Base-by-base conservation (phyloP, 2,329 filamentous ascomycete species). In the Fusarium sp. region DNA sequence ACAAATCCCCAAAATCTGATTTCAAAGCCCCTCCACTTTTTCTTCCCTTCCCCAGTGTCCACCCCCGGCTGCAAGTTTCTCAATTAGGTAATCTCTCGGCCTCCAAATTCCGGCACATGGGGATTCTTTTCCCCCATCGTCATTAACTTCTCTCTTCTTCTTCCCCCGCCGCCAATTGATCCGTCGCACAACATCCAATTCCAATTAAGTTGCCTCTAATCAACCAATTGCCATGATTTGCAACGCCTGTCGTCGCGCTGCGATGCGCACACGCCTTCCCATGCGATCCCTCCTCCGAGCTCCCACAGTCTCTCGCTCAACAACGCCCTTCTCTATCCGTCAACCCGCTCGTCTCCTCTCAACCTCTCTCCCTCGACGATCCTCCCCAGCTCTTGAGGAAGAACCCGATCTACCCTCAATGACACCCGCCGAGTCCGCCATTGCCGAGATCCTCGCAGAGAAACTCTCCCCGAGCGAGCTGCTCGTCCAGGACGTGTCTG, bases 401-500 rank as follows among this genome's bases (percentile, higher is more conserved):
- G 68, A 72, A 27, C 66, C 71, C 14, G 70, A 78, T 33, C 57
- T 79, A 10, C 70, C 80, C 20, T 76, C 80, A 75, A 82, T 84
- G 82, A 78, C 80, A n/a, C 85, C 85, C 2, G 88, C 88, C 79
- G 91, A 93, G 79, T 84, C 85, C 33, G 84, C 86, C 69, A 89
- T 93, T 76, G 92, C 89, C 84, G 86, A 88, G 67, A 83, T 86
- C 59, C 83, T 91, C 62, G 74, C 81, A 20, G 82, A 82, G 8
- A 87, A 87, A 77, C 88, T 91, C 65, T 73, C 81, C 2, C 88
- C 89, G 0, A 86, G 86, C 0, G 82, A 87, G 68, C 82, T 91
- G 29, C 82, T 91, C 82, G 93, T 97, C 11, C 92, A 93, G 81
- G 94, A 97, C 83, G 90, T 97, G 61, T 94, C 92, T 27, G 94